phyloP scores from a whole-genome alignment of 164 flowering plant genomes.

The Liriodendron chinense region DNA sequence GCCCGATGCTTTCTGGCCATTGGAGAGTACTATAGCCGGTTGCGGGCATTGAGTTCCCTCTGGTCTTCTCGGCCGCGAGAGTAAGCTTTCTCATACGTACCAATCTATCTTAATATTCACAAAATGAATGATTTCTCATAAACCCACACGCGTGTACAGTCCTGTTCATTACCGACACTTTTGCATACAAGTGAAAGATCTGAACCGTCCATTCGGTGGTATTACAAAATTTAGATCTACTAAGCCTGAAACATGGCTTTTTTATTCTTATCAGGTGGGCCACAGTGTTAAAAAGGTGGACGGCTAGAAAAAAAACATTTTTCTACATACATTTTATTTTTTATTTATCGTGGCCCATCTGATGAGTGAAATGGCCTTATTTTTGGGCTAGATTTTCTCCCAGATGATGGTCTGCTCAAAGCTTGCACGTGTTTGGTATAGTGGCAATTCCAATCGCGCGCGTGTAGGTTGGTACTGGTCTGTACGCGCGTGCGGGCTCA shows the following conservation, averaged over 20 bases:
- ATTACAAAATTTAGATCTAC: neutral
- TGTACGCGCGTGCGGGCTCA: too few relatives aligned
- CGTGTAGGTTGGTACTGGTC: too few relatives aligned
- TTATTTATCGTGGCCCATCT: neutral
- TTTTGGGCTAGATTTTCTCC: too few relatives aligned
- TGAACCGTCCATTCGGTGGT: neutral
- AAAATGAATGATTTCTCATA: neutral
- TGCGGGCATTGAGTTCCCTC: constrained; percentile 87
- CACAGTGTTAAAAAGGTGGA: too few relatives aligned
- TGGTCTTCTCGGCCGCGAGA: constrained; percentile 95
- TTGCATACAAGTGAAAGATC: neutral
- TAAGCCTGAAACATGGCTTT: neutral
- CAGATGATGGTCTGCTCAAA: neutral
- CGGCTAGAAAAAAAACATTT: neutral
- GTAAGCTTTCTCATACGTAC: constrained; percentile 38
- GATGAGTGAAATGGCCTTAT: neutral
- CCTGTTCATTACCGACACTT: neutral
- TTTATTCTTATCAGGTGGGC: neutral
- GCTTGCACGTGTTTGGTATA: neutral
- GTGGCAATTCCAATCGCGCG: neutral
- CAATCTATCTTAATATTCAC: neutral
- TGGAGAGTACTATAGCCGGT: constrained; percentile 80
- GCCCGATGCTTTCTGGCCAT: constrained; percentile 83
- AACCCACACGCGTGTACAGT: neutral
- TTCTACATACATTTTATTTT: neutral